These are phyloP conservation scores for Ceratobasidium papillatum DNA, from an alignment of 1,284 basidiomycete species.

Conservation along the genomic window DNA sequence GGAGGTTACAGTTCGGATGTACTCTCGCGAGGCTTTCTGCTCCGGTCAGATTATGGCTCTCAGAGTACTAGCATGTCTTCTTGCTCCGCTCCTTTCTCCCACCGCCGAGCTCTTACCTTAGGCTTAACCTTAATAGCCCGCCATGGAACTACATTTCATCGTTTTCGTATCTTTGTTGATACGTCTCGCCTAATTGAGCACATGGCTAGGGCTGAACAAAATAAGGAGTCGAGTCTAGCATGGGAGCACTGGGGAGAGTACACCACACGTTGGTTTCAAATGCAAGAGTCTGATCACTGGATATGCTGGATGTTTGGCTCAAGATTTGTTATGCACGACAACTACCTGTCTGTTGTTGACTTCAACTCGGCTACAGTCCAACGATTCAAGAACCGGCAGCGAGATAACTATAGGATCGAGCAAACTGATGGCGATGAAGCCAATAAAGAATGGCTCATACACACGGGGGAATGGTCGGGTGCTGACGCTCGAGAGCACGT, in stretches of 20 bases:
- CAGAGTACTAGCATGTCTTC: not conserved
- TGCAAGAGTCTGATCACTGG: not conserved
- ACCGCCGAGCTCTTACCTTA: not conserved
- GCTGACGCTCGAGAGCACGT: too few relatives aligned
- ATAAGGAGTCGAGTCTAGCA: not conserved
- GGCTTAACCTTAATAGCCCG: not conserved
- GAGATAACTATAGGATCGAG: not conserved
- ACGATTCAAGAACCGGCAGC: not conserved
- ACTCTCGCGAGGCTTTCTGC: not conserved
- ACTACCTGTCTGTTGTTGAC: not conserved
- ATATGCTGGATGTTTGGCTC: conserved; percentile 18
- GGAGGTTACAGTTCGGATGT: not conserved
- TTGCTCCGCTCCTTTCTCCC: not conserved
- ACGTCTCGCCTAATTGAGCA: not conserved
- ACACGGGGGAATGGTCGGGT: too few relatives aligned
- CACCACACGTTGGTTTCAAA: conserved; percentile 1
- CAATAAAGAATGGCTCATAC: too few relatives aligned
- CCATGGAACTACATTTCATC: not conserved
- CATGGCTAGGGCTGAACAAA: not conserved
- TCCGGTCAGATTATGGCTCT: not conserved
- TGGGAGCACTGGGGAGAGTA: conserved; percentile 10
- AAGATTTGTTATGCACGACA: not conserved
- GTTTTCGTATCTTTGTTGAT: not conserved
- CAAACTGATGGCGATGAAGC: too few relatives aligned
- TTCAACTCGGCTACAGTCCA: conserved; percentile 1